A percentile compares a stretch with the other conserved stretches of the same genome.
Conservation (phyloP, 768 basidiomycete genomes). For the Sistotremastrum suecicum region DNA sequence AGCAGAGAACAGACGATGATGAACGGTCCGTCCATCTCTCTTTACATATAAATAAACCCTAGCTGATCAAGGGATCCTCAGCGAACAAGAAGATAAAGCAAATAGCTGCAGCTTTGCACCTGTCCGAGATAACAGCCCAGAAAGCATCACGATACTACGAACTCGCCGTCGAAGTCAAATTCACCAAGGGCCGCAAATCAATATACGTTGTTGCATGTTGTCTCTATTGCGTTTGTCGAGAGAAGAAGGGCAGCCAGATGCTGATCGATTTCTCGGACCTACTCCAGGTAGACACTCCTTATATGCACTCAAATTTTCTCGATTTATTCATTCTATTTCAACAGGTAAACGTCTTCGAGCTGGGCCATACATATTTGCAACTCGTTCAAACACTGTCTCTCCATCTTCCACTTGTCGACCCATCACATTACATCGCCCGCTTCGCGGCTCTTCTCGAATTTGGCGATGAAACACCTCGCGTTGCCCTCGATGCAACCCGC, state of each 20-base stretch:
- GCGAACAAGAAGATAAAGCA: conserved; percentile 75
- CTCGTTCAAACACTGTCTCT: conserved; percentile 80
- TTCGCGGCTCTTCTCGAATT: conserved; percentile 93
- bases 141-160: conserved; percentile 82
- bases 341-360: conserved; percentile 94
- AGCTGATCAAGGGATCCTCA: conserved; percentile 15
- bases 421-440: conserved; percentile 91
- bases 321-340: neutral
- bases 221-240: conserved; percentile 84
- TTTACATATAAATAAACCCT: conserved; percentile 1
- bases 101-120: conserved; percentile 60
- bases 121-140: conserved; percentile 69
- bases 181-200: conserved; percentile 84
- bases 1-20: conserved; percentile 85
- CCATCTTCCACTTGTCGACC: conserved; percentile 80
- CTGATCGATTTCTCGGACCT: conserved; percentile 98
- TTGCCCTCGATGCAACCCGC: conserved; percentile 86
- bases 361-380: conserved; percentile 92
- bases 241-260: conserved; percentile 88
- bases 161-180: conserved; percentile 86
- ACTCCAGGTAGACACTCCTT: conserved; percentile 44
- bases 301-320: neutral
- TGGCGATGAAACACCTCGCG: conserved; percentile 83
- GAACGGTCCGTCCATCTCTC: conserved; percentile 43
- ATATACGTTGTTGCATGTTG: conserved; percentile 93